A percentile compares a stretch with the other conserved stretches of the same genome.
These are phyloP conservation scores for Aspergillus brunneoviolaceus DNA, from an alignment of 2,329 filamentous ascomycete genomes.

Conservation along the genomic window DNA sequence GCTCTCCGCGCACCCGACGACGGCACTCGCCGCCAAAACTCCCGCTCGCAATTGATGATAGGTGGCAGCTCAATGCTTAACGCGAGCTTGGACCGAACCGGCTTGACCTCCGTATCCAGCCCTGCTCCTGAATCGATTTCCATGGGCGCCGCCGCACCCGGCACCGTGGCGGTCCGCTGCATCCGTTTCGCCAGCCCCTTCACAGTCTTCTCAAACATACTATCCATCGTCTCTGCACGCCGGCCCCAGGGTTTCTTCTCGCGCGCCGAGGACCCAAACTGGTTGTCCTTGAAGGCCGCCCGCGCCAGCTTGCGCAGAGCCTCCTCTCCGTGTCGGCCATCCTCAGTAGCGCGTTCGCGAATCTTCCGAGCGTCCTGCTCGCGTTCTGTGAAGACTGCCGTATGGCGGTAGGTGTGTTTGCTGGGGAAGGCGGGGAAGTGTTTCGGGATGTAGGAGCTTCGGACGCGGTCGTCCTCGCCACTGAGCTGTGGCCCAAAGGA, in stretches of 20 bases:
- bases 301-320: slow-evolving; percentile 62
- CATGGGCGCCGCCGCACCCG: slow-evolving; percentile 29
- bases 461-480: slow-evolving; percentile 47
- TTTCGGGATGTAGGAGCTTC: slow-evolving; percentile 55
- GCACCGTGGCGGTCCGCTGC: slow-evolving; percentile 29
- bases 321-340: slow-evolving; percentile 65
- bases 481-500: slow-evolving; percentile 55
- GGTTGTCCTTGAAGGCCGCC: slow-evolving; percentile 45
- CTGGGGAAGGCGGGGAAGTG: slow-evolving; percentile 64
- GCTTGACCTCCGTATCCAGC: slow-evolving; percentile 29
- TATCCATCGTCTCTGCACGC: slow-evolving; percentile 45
- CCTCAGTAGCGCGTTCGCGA: slow-evolving; percentile 63
- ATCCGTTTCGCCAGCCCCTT: slow-evolving; percentile 48
- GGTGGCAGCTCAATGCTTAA: slow-evolving; percentile 46
- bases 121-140: slow-evolving; percentile 29
- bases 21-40: slow-evolving; percentile 55
- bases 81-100: slow-evolving; percentile 25
- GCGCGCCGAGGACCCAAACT: slow-evolving; percentile 41
- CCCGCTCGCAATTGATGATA: slow-evolving; percentile 61
- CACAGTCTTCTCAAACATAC: slow-evolving; percentile 58
- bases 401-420: slow-evolving; percentile 63
- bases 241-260: slow-evolving; percentile 43
- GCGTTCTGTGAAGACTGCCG: slow-evolving; percentile 58
- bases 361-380: slow-evolving; percentile 61
- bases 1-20: slow-evolving; percentile 33